These are phyloP conservation scores for Patellifolia procumbens DNA, from an alignment of 179 eudicot species.

Conservation along the genomic window DNA sequence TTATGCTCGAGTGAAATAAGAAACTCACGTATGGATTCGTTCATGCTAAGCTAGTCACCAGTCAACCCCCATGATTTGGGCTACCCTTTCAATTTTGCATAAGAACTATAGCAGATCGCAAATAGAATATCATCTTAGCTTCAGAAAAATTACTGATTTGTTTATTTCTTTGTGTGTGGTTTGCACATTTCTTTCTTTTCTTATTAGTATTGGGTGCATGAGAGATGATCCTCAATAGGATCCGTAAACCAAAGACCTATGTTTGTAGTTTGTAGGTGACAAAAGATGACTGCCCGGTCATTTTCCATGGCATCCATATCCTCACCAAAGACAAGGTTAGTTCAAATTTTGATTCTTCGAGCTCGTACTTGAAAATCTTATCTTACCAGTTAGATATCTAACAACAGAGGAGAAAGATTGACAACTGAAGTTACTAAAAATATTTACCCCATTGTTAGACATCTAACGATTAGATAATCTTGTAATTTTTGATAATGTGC, in stretches of 20 bases:
- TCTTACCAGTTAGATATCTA: too few relatives aligned
- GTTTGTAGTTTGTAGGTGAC: constrained; percentile 53
- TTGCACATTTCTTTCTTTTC: constrained; percentile 5
- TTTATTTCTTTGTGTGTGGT: constrained; percentile 2
- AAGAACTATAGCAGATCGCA: neutral
- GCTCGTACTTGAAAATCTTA: neutral
- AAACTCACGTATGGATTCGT: too few relatives aligned
- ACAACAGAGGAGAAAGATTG: too few relatives aligned
- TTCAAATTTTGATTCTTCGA: neutral
- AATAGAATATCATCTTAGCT: neutral
- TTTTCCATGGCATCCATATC: constrained; percentile 50
- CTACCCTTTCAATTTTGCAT: neutral
- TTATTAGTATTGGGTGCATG: constrained; percentile 22
- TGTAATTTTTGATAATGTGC: neutral
- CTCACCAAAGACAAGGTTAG: constrained; percentile 36
- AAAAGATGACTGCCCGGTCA: constrained; percentile 47
- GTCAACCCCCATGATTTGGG: too few relatives aligned
- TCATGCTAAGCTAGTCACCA: too few relatives aligned
- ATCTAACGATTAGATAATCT: too few relatives aligned
- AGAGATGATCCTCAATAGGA: constrained; percentile 31
- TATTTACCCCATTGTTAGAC: too few relatives aligned
- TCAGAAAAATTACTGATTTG: constrained; percentile 16
- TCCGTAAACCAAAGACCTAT: constrained; percentile 24
- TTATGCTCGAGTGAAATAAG: too few relatives aligned
- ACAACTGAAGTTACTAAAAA: too few relatives aligned